Percentiles rank a stretch among this genome's conserved stretches.
Evolutionary conservation across 2,329 filamentous ascomycete species (phyloP).

Genomic region (Epichloe uncinata): DNA sequence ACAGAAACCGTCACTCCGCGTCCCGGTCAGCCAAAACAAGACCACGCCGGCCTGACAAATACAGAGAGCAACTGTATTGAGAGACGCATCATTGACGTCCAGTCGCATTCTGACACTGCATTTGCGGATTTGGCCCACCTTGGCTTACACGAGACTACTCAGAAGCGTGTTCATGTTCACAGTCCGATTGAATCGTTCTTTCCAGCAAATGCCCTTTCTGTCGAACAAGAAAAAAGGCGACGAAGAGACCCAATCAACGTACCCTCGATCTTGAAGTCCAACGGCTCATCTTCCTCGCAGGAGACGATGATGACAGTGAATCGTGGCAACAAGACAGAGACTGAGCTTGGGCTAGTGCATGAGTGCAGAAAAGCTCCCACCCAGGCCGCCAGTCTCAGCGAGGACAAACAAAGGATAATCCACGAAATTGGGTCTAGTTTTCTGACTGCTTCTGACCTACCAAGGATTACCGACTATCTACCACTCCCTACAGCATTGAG

Average conservation of each 20-base stretch:
- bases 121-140: background rate
- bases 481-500: background rate
- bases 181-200: slow-evolving; percentile 8
- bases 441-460: slow-evolving; percentile 6
- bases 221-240: slow-evolving; percentile 22
- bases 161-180: slow-evolving; percentile 6
- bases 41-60: background rate
- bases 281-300: slow-evolving; percentile 4
- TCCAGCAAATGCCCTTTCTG: slow-evolving; percentile 16
- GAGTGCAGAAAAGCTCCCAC: slow-evolving; percentile 9
- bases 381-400: background rate
- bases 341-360: slow-evolving; percentile 13
- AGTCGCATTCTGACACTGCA: background rate
- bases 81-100: background rate
- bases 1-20: background rate
- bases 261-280: slow-evolving; percentile 22
- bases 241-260: slow-evolving; percentile 18
- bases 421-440: slow-evolving; percentile 17
- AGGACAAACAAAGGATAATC: slow-evolving; percentile 10
- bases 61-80: background rate
- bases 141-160: background rate
- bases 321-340: slow-evolving; percentile 1
- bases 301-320: slow-evolving; percentile 2
- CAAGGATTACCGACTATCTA: slow-evolving; percentile 3
- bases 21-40: background rate